Evolutionary conservation across 2,329 filamentous ascomycete genomes (phyloP).

Genomic region (Ustulina deusta): DNA sequence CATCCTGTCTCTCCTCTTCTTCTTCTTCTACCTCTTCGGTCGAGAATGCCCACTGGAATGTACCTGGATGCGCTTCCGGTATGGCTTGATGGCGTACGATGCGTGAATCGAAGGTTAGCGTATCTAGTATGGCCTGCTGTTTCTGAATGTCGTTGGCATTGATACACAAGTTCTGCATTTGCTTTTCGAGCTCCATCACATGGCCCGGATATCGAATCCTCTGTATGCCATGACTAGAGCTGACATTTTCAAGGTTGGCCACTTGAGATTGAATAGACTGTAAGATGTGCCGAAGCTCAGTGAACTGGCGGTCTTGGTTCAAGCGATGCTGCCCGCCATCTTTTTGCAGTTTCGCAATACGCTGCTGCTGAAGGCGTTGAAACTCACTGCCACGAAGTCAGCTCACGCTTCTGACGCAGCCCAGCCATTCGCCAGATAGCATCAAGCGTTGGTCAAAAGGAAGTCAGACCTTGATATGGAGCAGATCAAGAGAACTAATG

Average conservation of each 20-base stretch:
- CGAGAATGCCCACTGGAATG: constrained; percentile 40
- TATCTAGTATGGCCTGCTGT: constrained; percentile 39
- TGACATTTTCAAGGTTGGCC: constrained; percentile 18
- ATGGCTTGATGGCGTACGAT: constrained; percentile 33
- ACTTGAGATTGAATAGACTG: constrained; percentile 31
- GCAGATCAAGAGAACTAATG: constrained; percentile 26
- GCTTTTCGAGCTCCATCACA: constrained; percentile 28
- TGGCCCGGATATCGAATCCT: constrained; percentile 21
- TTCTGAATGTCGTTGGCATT: constrained; percentile 37
- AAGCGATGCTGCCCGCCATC: constrained; percentile 28
- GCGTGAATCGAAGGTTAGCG: constrained; percentile 33
- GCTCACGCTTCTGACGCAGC: background rate
- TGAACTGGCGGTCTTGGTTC: constrained; percentile 33
- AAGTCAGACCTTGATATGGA: constrained; percentile 29
- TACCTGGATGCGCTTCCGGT: constrained; percentile 35
- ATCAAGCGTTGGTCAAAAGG: background rate
- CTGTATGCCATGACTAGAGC: background rate
- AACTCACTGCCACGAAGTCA: constrained; percentile 24
- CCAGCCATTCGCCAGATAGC: background rate
- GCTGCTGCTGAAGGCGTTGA: constrained; percentile 28
- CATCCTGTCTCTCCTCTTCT: constrained; percentile 11
- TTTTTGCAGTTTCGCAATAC: constrained; percentile 30
- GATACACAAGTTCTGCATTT: constrained; percentile 29
- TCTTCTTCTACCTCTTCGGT: constrained; percentile 13
- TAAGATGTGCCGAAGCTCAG: constrained; percentile 30